Evolutionary conservation across 805 yeast species (phyloP), one percentile per base, ranked within the genome.

Genomic region (Candida koratica): DNA sequence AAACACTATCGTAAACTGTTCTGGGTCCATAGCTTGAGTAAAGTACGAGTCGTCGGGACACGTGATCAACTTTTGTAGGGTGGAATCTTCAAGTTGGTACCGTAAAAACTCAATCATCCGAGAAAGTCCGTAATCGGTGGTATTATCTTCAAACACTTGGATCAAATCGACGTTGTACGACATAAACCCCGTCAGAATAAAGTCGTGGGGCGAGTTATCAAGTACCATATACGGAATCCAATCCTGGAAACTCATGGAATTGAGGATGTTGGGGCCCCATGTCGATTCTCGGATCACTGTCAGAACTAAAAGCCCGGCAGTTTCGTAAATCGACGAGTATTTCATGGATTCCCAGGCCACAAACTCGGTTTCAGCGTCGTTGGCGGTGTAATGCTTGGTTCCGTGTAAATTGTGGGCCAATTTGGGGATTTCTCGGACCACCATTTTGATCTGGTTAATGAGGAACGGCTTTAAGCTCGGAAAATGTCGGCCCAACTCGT

Each of bases 401-500:
- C 51, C 54, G 14, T 36, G 17, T 27, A 41, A 25, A 5, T 31
- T 24, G 15, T 23, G 23, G 1, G 35, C 39, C 75, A 16, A 77
- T 57, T 4, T 37, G 0, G 83, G 77, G 6, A 78, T 53, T 6
- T 61, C 56, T 17, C 64, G 56, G 1, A 81, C 61, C n/a, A 80
- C 44, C 0, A 49, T 46, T 2, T 65, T 58, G 31, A 79, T 60
- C 34, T 76, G 75, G 3, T 64, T 57, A 34, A 75, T 56, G 15
- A 88, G 76, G 0, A 59, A 49, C 0, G 83, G 79, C 33, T 83
- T 78, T 41, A 87, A 64, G 2, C 72, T 77, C 1, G 95, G 85
- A 50, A 84, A 86, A 52, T 89, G 96, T 50, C 96, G 73, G 2
- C 84, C 79, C 32, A 88, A 59, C 46, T 85, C 94, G 52, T 88